These are phyloP conservation scores for Coemansia sp. DNA, from an alignment of 192 early-diverging fungal species.

Conservation along the genomic window DNA sequence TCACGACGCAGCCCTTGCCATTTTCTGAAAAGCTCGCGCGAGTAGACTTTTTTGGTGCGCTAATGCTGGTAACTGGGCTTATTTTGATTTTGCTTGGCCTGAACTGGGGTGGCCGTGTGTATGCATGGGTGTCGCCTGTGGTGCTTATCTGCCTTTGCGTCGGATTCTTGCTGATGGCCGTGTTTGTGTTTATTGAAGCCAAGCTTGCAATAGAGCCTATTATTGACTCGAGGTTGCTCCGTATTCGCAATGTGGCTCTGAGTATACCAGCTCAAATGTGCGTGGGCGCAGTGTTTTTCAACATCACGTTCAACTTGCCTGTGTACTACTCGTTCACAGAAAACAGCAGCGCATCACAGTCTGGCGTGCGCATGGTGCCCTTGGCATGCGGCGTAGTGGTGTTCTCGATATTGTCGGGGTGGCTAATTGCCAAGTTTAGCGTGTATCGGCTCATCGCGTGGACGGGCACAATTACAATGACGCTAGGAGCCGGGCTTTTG, in stretches of 20 bases:
- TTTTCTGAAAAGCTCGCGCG: constrained; percentile 39
- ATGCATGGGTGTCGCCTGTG: constrained; percentile 62
- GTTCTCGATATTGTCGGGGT: constrained; percentile 36
- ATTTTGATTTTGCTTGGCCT: constrained; percentile 67
- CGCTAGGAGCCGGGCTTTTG: constrained; percentile 40
- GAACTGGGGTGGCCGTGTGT: constrained; percentile 68
- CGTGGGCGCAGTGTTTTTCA: constrained; percentile 49
- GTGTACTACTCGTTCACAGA: constrained; percentile 49
- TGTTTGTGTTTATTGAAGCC: constrained; percentile 67
- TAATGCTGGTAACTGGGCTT: constrained; percentile 58
- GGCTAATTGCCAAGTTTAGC: constrained; percentile 47
- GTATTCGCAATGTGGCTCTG: constrained; percentile 58
- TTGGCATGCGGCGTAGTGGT: constrained; percentile 42
- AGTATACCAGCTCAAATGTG: constrained; percentile 42
- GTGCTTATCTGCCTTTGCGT: constrained; percentile 59
- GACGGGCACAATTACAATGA: constrained; percentile 37
- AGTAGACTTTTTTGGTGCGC: constrained; percentile 63
- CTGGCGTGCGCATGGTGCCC: constrained; percentile 46
- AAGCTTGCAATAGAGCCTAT: constrained; percentile 74
- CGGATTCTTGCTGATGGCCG: constrained; percentile 52
- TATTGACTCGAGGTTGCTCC: constrained; percentile 63
- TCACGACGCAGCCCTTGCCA: constrained; percentile 43
- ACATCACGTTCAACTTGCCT: constrained; percentile 50
- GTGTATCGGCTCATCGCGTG: constrained; percentile 34
- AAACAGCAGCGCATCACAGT: constrained; percentile 46